These are phyloP conservation scores for Citrullus amarus DNA, from an alignment of 306 rosid species.

Conservation along the genomic window DNA sequence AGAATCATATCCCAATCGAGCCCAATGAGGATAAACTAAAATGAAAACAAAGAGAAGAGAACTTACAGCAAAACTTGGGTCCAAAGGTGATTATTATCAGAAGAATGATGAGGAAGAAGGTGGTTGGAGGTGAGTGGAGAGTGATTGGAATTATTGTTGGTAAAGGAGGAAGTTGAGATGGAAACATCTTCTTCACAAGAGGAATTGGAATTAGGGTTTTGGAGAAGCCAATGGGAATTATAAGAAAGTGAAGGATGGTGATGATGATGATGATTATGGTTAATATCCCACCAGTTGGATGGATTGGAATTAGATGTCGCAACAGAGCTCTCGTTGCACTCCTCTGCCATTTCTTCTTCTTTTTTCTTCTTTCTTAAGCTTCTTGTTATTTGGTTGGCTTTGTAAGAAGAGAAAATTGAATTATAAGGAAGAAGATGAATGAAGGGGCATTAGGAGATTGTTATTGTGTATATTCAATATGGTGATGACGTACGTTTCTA, in stretches of 20 bases:
- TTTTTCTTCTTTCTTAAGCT: no score
- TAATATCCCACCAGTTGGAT: constrained; percentile 64
- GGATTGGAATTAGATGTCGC: constrained; percentile 36
- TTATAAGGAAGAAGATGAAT: constrained; percentile 24
- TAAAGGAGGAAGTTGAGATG: constrained; percentile 65
- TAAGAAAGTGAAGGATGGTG: constrained; percentile 26
- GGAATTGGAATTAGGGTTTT: constrained; percentile 52
- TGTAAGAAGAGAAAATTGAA: constrained; percentile 7
- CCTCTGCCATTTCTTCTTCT: constrained; percentile 41
- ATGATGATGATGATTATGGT: constrained; percentile 19
- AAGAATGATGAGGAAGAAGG: constrained; percentile 42
- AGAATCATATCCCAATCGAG: no score
- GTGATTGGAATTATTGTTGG: constrained; percentile 68
- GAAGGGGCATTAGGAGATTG: neutral
- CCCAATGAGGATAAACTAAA: no score
- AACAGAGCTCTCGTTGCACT: constrained; percentile 46
- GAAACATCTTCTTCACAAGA: constrained; percentile 75
- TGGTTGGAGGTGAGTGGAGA: constrained; percentile 45
- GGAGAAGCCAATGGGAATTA: constrained; percentile 14
- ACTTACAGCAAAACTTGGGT: constrained; percentile 66
- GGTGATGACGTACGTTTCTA: constrained; percentile 39
- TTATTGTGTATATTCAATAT: no score
- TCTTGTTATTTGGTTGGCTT: constrained; percentile 4
- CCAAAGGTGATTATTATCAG: constrained; percentile 73
- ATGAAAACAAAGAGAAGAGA: neutral